Evolutionary conservation across 2,329 filamentous ascomycete genomes (phyloP), one percentile per base, ranked within the genome.

Genomic region (Passalora sequoiae): DNA sequence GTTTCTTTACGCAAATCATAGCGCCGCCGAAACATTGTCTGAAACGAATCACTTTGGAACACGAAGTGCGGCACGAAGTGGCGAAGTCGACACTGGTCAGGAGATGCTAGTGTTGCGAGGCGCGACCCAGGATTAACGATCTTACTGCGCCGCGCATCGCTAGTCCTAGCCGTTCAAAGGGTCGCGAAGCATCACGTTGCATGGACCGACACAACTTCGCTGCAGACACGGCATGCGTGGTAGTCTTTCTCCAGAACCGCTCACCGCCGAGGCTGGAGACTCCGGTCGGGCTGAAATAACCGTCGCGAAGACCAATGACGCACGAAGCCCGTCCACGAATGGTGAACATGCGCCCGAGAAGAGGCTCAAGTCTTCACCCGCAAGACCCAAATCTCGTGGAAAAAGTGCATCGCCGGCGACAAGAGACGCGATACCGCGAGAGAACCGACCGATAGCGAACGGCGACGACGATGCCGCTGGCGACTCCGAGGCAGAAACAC

Each of bases 401-500:
- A 32, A 27, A 12, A 25, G 42, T 17, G 46, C 41, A n/a, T 41
- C 44, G 13, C 43, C 46, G 12, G 38, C 45, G 32, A 38, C 38
- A 32, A 44, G 40, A n/a, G 38, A 38, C 6, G 28, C 37, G 4
- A 35, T 41, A 19, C 27, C 19, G 28, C 32, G 9, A 24, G 44
- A 44, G n/a, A 47, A 49, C 9, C 22, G 32, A 7, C 19, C 42
- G 9, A 30, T 28, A 15, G 39, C 40, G 8, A 50, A 53, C 32
- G 52, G 50, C 35, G 57, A 42, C 27, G 49, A 54, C 35, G 55
- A 61, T 13, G 66, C 61, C 24, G 61, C 64, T 40, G 66, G 66
- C 51, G 68, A 71, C 51, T 73, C 70, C 12, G 71, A 74, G 58
- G 71, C 71, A 39, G 71, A 74, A 60, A 74, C 71, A 22, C 66